Evolutionary conservation across 2,329 filamentous ascomycete genomes (phyloP), one percentile per base, ranked within the genome.

Genomic region (Aspergillus brasiliensis): DNA sequence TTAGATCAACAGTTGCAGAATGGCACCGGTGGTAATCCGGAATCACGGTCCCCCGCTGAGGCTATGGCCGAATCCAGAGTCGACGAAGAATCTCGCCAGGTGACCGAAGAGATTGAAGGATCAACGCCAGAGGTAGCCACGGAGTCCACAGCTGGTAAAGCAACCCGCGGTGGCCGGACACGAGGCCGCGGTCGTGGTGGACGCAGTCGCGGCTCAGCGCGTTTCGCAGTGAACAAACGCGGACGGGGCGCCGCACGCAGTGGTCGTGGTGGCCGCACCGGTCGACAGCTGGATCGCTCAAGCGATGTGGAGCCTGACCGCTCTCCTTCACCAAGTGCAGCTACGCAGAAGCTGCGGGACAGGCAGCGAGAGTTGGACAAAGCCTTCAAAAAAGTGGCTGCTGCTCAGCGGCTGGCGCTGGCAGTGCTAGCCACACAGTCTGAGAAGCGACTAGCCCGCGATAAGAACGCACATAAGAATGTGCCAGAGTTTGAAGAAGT

Each of bases 281-380:
- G 65, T 52, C 67, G 69, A 47, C 65, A 67, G 27, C 59, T 56
- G 37, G 69, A 69, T 31, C 69, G 69, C 17, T 69, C 68, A n/a
- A 69, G 69, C 38, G 74, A 77, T 38, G 65, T 67, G 21, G 70
- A 73, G 34, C 67, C 69, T 55, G 65, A 67, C 47, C 69, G 69
- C 19, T 74, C 76, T 15, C 73, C 75, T 15, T 75, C 75, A 2
- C 74, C 75, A 5, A 73, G 68, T 62, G 70, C 72, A 57, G 66
- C 72, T 40, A 72, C 77, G 40, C 70, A 77, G 63, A 71, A 73
- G 37, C 71, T 80, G 23, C 74, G 75, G 56, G 70, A 76, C 44
- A 74, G 79, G 8, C 77, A 80, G 65, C 73, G 74, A 15, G 77
- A 80, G 60, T 60, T 81, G 38, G 76, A 77, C 46, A 71, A 72